Percentiles rank a stretch among this genome's conserved stretches.
These are phyloP conservation scores for Plectosphaerella plurivora DNA, from an alignment of 2,329 filamentous ascomycete species.

Conservation along the genomic window DNA sequence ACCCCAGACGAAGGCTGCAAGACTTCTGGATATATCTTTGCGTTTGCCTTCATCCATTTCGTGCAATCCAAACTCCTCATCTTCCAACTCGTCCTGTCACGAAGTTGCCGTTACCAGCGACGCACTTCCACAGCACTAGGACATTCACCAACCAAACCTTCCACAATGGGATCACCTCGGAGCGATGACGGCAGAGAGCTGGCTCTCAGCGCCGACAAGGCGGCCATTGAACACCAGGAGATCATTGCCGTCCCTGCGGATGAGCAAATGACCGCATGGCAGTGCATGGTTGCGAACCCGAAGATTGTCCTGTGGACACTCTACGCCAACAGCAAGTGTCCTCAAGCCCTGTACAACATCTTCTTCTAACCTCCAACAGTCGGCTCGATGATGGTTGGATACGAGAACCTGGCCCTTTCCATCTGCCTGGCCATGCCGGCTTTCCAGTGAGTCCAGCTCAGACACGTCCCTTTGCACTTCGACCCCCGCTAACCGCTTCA, in stretches of 20 bases:
- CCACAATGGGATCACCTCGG: constrained; percentile 3
- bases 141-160: background rate
- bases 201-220: background rate
- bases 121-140: too few relatives aligned
- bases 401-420: constrained; percentile 12
- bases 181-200: background rate
- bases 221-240: background rate
- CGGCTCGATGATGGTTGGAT: constrained; percentile 11
- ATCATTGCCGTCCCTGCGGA: background rate
- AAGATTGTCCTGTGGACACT: constrained; percentile 8
- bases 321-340: constrained; percentile 9
- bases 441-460: constrained; percentile 10
- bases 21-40: too few relatives aligned
- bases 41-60: too few relatives aligned
- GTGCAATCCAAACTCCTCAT: too few relatives aligned
- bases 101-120: too few relatives aligned
- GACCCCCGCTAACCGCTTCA: too few relatives aligned
- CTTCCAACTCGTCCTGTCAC: too few relatives aligned
- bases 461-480: background rate
- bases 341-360: background rate
- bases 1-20: too few relatives aligned
- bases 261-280: background rate
- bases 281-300: constrained; percentile 8
- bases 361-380: constrained; percentile 6
- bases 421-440: constrained; percentile 15